Evolutionary conservation across 768 basidiomycete species (phyloP), one percentile per base, ranked within the genome.

Genomic region (Lanmaoa rubissima): DNA sequence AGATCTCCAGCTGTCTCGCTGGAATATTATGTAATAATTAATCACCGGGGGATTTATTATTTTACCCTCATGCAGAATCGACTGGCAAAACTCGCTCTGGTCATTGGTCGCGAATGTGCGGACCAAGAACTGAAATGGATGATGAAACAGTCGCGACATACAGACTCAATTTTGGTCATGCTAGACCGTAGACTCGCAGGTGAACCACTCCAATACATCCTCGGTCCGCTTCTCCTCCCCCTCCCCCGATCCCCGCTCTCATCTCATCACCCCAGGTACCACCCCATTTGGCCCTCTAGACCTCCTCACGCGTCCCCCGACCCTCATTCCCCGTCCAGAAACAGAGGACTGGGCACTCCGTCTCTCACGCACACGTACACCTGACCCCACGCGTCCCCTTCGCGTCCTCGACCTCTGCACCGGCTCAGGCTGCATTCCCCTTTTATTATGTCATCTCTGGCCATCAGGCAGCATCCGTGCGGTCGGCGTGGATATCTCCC

Each of bases 251-350:
- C n/a, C 34, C 39, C 31, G 55, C 48, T 0, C 41, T 40, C 35
- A 47, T 19, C 16, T 12, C 2, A 4, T 9, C 7, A 9, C 19
- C 28, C 17, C 41, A 70, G 92, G 90, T n/a, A 86, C 83, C 32
- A 88, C 91, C 66, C 92, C 93, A 0, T 97, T 98, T 72, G 93
- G 94, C 10, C 84, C 88, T 5, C 82, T 98, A 46, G 78, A 82
- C 63, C 79, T 98, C 65, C 75, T 85, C 57, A 77, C 80, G 11
- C 82, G 90, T 17, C 77, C 88, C 3, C 96, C 96, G 1, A 85
- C 87, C 17, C 85, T 98, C 60, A 98, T 98, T 42, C 96, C 96
- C 13, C 88, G 96, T 14, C 91, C 94, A 43, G 96, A 99, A 73
- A 99, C 96, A 0, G 93, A 97, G 66, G 73, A 92, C 61, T 92